A percentile compares a stretch with the other conserved stretches of the same genome.
phyloP scores from a whole-genome alignment of 2,329 filamentous ascomycete genomes.

The Fusarium mangiferae region DNA sequence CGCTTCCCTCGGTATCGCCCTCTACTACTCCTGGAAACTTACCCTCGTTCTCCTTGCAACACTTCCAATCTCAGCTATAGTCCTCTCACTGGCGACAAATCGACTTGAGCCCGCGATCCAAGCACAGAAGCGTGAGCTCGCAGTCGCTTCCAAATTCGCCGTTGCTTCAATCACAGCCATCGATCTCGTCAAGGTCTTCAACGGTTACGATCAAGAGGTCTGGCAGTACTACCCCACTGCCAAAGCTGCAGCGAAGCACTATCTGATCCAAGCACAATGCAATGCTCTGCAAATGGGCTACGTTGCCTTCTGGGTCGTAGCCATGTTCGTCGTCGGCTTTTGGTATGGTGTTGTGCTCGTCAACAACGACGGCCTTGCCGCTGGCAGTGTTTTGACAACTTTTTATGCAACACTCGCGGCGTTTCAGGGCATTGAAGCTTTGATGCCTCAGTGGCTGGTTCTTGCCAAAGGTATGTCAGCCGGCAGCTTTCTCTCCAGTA shows the following conservation, averaged over 20 bases:
- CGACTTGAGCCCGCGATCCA: conserved; percentile 74
- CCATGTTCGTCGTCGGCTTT: conserved; percentile 88
- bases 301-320: conserved; percentile 77
- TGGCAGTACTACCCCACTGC: conserved; percentile 71
- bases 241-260: conserved; percentile 68
- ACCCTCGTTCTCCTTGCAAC: conserved; percentile 82
- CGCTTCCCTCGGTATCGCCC: conserved; percentile 75
- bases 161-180: conserved; percentile 78
- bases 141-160: conserved; percentile 75
- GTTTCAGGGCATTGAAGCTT: conserved; percentile 77
- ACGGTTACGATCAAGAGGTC: conserved; percentile 76
- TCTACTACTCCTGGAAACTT: conserved; percentile 85
- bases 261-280: conserved; percentile 73
- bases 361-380: conserved; percentile 62
- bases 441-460: conserved; percentile 81
- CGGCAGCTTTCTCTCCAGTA: conserved; percentile 67
- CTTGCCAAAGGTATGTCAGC: conserved; percentile 84
- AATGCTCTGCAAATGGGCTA: conserved; percentile 79
- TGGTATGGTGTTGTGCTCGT: conserved; percentile 85
- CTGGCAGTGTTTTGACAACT: conserved; percentile 80
- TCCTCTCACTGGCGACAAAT: conserved; percentile 69
- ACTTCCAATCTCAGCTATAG: conserved; percentile 72
- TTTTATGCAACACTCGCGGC: conserved; percentile 86
- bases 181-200: conserved; percentile 87
- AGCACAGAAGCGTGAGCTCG: conserved; percentile 74